These are phyloP conservation scores for Phytophthora pini DNA, from an alignment of 352 stramenopile species.

Conservation along the genomic window DNA sequence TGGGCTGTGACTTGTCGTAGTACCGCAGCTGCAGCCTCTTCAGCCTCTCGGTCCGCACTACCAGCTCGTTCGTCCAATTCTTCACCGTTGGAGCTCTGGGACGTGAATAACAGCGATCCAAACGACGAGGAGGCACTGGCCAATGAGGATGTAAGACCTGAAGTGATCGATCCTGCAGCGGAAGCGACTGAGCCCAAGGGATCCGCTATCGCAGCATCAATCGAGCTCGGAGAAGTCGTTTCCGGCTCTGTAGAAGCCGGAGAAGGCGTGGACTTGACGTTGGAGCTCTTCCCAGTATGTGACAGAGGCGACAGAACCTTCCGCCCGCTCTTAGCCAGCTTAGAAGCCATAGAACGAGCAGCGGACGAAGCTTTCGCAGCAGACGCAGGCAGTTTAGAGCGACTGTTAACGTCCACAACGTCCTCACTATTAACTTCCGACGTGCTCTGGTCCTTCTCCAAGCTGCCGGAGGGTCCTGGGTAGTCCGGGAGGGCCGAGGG, in stretches of 20 bases:
- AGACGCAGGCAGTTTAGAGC: conserved; percentile 22
- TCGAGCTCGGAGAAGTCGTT: conserved; percentile 10
- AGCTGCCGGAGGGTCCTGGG: not conserved
- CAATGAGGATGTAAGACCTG: conserved; percentile 38
- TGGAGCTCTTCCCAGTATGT: conserved; percentile 11
- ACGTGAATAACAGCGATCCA: conserved; percentile 54
- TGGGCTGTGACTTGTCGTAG: conserved; percentile 63
- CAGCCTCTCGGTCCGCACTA: conserved; percentile 11
- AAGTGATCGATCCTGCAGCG: conserved; percentile 32
- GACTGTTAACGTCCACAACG: not conserved
- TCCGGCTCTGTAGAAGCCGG: conserved; percentile 9
- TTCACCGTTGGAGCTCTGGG: conserved; percentile 31
- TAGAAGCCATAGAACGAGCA: conserved; percentile 69
- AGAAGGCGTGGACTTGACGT: conserved; percentile 8
- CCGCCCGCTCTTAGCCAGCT: conserved; percentile 57
- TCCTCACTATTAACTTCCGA: conserved; percentile 5
- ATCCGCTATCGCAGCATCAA: conserved; percentile 16
- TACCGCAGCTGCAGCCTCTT: conserved; percentile 33
- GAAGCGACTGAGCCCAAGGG: conserved; percentile 27
- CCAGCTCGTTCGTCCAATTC: conserved; percentile 8
- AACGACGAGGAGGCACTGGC: conserved; percentile 52
- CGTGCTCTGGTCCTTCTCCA: not conserved
- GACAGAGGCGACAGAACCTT: conserved; percentile 59
- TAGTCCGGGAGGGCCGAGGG: conserved; percentile 38
- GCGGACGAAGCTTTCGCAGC: conserved; percentile 49